Base-by-base conservation (phyloP, 2,329 filamentous ascomycete genomes). In the Hymenoscyphus linearis region DNA sequence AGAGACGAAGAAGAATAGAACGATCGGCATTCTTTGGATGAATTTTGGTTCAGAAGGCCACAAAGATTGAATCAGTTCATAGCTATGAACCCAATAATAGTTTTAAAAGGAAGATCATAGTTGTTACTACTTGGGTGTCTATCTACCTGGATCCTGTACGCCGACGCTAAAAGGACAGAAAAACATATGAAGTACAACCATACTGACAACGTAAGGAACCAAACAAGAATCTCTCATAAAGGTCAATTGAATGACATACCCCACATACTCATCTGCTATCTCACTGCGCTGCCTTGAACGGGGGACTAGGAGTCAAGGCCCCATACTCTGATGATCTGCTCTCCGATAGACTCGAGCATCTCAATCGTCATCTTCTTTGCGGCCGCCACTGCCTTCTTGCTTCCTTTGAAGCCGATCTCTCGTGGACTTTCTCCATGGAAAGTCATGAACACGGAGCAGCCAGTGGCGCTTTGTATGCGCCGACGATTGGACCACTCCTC, bases 321-420 rank as follows among this genome's bases (percentile, higher is more conserved):
- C 6, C 16, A 16, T 7, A 34, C 50, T 26, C 10, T 35, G 36
- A 60, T 56, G 22, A 35, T 22, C 25, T 50, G 18, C 44, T 50
- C 44, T 4, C 7, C 18, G 5, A 50, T 50, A 13, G 44, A 50
- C 10, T 50, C 44, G 1, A 50, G 12, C 10, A 25, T 22, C 10
- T 44, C n/a, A 22, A 54, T 14, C n/a, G 54, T 3, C 34, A 37
- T 40, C 22, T 25, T 26, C 50, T 58, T 61, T 13, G 60, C 55
- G 7, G 34, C 34, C 12, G 12, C 52, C 12, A 61, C 27, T 14
- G 18, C 52, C 36, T 58, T 31, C 12, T 52, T 22, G 7, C 14
- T 47, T 26, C 60, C 55, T 13, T 12, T 34, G 16, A 55, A 58
- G 9, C 56, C 55, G 25, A 58, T 44, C 50, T 61, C 57, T 14